These are phyloP conservation scores for Starmerella powellii DNA, from an alignment of 805 yeast species.

Conservation along the genomic window DNA sequence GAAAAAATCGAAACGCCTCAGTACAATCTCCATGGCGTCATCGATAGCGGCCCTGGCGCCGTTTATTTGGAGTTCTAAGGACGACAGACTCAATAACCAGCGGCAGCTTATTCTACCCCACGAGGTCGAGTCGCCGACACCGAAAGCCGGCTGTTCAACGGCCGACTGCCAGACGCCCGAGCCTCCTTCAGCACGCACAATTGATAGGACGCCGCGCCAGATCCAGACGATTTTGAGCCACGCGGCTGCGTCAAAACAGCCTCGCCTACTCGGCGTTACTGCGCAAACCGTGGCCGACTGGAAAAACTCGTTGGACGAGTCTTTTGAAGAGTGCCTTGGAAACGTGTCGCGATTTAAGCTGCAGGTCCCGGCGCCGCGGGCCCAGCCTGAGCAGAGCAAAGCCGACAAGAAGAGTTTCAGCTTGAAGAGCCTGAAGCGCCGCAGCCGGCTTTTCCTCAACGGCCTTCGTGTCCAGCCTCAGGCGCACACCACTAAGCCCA, in stretches of 20 bases:
- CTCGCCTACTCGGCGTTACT: neutral
- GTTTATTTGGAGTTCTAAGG: slow-evolving; percentile 1
- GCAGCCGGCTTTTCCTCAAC: neutral
- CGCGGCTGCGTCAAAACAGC: neutral
- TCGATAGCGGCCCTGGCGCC: slow-evolving; percentile 19
- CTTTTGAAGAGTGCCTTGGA: slow-evolving; percentile 7
- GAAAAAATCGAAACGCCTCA: slow-evolving; percentile 13
- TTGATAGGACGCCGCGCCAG: too few relatives aligned
- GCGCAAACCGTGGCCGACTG: slow-evolving; percentile 10
- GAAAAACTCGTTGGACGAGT: slow-evolving; percentile 6
- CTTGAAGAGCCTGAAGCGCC: too few relatives aligned
- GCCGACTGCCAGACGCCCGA: too few relatives aligned
- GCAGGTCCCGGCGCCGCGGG: neutral
- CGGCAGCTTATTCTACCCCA: too few relatives aligned
- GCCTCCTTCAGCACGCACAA: too few relatives aligned
- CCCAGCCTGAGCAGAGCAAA: too few relatives aligned
- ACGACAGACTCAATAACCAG: neutral
- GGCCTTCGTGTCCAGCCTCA: too few relatives aligned
- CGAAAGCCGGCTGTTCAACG: too few relatives aligned
- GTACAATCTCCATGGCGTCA: slow-evolving; percentile 19
- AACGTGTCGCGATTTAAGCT: slow-evolving; percentile 4
- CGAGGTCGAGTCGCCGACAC: neutral
- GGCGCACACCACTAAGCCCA: too few relatives aligned
- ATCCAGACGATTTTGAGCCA: too few relatives aligned
- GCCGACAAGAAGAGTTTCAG: too few relatives aligned